phyloP scores from a whole-genome alignment of 305 asterid species.

The Plantago rigida region DNA sequence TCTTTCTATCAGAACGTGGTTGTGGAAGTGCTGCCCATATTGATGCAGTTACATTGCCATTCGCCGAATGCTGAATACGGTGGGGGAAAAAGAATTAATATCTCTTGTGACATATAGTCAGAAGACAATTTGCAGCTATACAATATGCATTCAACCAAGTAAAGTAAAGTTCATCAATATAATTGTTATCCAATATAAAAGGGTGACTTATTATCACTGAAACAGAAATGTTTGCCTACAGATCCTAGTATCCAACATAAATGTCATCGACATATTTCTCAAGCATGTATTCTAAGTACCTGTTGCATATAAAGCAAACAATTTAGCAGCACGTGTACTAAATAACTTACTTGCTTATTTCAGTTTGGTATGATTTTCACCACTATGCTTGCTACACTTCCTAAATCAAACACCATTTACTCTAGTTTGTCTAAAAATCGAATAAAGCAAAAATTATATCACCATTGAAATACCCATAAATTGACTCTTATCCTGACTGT shows the following conservation, averaged over 20 bases:
- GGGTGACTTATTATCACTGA: neutral
- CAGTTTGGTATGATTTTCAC: neutral
- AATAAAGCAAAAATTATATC: too few species aligned
- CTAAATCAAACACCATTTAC: neutral
- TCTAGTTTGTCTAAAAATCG: neutral
- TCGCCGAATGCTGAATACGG: conserved; percentile 51
- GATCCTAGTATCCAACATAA: neutral
- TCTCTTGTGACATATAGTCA: neutral
- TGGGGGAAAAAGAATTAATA: conserved; percentile 15
- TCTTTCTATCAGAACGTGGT: conserved; percentile 89
- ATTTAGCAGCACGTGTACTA: neutral
- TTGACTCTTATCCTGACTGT: neutral
- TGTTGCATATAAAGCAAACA: neutral
- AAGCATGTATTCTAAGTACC: neutral
- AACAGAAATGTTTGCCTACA: neutral
- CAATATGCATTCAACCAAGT: neutral
- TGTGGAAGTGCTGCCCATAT: conserved; percentile 99
- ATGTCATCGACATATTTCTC: neutral
- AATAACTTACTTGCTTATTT: neutral
- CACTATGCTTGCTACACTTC: neutral
- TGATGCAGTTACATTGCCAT: conserved; percentile 65
- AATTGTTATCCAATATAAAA: neutral
- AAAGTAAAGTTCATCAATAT: neutral
- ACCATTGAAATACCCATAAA: neutral
- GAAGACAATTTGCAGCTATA: neutral